Base-by-base conservation (phyloP, 73 alveolate species). In the Effrenium voratum region DNA sequence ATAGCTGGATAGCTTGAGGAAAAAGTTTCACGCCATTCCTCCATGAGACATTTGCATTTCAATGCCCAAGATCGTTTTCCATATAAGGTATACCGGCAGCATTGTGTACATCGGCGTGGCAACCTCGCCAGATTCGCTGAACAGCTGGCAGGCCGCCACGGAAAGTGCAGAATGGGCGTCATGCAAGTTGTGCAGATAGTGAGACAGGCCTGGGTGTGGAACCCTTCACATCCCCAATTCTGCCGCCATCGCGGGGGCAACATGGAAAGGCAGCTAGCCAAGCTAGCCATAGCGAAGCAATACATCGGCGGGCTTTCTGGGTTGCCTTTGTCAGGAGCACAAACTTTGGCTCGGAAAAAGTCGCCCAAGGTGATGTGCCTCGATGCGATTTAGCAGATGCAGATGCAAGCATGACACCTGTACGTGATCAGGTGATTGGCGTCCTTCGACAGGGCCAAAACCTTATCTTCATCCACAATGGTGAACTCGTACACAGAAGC, bases 201-300 rank as follows among this genome's bases (percentile, higher is more conserved):
- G n/a, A n/a, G 82, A 28, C 72, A 87, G 95, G 95, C 95, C 8
- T 87, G 95, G 95, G 95, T 87, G n/a, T 87, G 95, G 95, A 87
- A 87, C n/a, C 95, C 95, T 38, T 87, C 95, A 34, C 95, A 87
- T 32, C 95, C 95, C 10, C 95, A 87, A 49, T 87, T 87, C 85
- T 87, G 95, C 49, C 95, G 95, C 26, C 95, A 87, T 34, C 95
- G 95, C 28, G 95, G 95, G 46, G 95, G 95, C 47, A 87, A 87
- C 83, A 87, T 87, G 95, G 95, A 87, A 41, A 59, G 84, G 68
- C 47, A 34, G 93, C 93, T 36, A 2, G n/a, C 16, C 66, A 1
- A 32, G 73, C 3, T 16, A 28, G 40, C 45, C 41, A 8, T 4
- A 46, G 13, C 44, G 72, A 44, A 46, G 86, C 38, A 16, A 15